Percentiles rank a stretch among this genome's conserved stretches.
phyloP scores from a whole-genome alignment of 148 eudicot species.

The Talinum fruticosum region DNA sequence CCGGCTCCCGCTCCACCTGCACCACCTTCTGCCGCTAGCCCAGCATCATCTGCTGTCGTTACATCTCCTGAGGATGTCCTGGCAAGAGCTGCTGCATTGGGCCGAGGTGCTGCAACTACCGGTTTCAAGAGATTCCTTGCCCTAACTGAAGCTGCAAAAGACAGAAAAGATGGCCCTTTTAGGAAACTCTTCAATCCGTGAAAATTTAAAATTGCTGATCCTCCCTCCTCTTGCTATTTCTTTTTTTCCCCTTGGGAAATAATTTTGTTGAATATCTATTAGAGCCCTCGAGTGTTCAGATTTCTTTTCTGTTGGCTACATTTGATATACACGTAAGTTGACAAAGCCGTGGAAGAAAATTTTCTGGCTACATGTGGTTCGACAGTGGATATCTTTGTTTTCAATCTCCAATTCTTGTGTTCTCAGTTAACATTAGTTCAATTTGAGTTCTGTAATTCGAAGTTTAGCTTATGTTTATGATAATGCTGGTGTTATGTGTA shows the following conservation, averaged over 20 bases:
- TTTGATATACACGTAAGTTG: not conserved
- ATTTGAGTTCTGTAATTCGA: not conserved
- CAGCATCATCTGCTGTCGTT: conserved; percentile 32
- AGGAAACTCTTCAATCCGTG: conserved; percentile 83
- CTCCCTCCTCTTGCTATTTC: not conserved
- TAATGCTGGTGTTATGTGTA: not conserved
- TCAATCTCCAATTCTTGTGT: not conserved
- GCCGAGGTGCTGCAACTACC: conserved; percentile 91
- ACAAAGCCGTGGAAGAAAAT: not conserved
- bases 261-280: not conserved
- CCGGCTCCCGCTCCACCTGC: conserved; percentile 34
- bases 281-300: not conserved
- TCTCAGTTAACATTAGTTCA: not conserved
- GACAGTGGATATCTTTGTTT: not conserved
- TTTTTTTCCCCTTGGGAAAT: not conserved
- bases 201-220: not conserved
- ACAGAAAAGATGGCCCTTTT: conserved; percentile 88
- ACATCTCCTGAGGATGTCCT: conserved; percentile 86
- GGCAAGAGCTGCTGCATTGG: conserved; percentile 93
- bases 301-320: not conserved
- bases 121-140: conserved; percentile 93
- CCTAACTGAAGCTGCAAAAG: conserved; percentile 89
- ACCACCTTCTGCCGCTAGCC: conserved; percentile 26
- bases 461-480: not conserved
- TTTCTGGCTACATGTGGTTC: not conserved